Base-by-base conservation (phyloP, 148 eudicot species). In the Chenopodium suecicum region DNA sequence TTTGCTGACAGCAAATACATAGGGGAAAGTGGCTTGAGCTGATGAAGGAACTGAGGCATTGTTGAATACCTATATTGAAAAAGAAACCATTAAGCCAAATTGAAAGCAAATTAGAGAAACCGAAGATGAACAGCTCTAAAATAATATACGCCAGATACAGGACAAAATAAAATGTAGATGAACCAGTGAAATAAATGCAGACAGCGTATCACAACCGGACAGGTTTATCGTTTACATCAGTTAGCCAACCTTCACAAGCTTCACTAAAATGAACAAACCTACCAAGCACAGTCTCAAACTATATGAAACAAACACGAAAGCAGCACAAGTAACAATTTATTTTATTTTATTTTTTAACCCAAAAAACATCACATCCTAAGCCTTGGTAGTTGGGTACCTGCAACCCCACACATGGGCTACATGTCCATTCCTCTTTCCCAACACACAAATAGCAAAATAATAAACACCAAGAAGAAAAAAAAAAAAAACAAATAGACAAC, bases 11-110 rank as follows among this genome's bases (percentile, higher is more conserved):
- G 91, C 88, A 92, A 93, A 92, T 56, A 90, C 44, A 77, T 95
- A 93, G 47, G 96, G 96, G 83, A 91, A 95, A 52, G 98, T 86
- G 73, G 97, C 98, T 88, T 92, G 97, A 81, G 92, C 91, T 47
- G 94, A 93, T 76, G 97, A 87, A 44, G 98, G 96, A 71, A 93
- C 94, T 64, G 97, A 85, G 75, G 94, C 98, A 56, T 92, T 90
- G 87, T 91, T 93, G 29, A 92, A 93, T 69, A 83, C 88, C 98
- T 95, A 82, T 32, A 74, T 56, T 34, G 29, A 73, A 70, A n/a
- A 75, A 22, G 27, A 44, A 20, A 25, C 9, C 27, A 32, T 47
- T 22, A 47, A 76, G 68, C 27, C 3, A 75, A 60, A 12, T 4
- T 17, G 25, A 7, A 74, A 73, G 52, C 73, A 84, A 66, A 34